Conservation (phyloP, 768 basidiomycete genomes). For the Tulasnella calospora region DNA sequence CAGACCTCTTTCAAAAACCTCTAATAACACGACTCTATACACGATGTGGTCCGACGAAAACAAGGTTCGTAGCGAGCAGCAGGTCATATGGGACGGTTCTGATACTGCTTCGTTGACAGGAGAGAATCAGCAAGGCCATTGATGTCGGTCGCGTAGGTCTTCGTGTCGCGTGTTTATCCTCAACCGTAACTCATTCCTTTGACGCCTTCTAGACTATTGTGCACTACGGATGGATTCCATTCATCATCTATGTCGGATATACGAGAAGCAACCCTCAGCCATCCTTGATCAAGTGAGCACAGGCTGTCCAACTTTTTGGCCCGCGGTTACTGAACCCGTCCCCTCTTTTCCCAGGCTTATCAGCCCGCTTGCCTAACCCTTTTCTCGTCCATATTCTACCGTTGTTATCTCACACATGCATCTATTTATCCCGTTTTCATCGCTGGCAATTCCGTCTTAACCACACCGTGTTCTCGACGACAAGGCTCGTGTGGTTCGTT, state of each 20-base stretch:
- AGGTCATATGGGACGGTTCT: background rate
- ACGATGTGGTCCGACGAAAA: conserved; percentile 87
- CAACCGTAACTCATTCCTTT: background rate
- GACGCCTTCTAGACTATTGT: conserved; percentile 60
- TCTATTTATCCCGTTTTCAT: conserved; percentile 14
- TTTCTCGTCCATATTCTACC: background rate
- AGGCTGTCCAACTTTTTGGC: background rate
- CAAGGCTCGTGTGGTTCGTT: background rate
- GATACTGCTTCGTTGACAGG: conserved; percentile 43
- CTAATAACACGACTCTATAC: conserved; percentile 6
- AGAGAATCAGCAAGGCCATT: conserved; percentile 74
- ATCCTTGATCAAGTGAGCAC: conserved; percentile 87
- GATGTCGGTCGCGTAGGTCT: conserved; percentile 67
- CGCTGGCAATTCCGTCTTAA: background rate
- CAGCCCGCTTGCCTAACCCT: conserved; percentile 77
- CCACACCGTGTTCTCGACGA: background rate
- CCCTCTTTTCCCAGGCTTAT: conserved; percentile 60
- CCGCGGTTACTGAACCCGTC: background rate
- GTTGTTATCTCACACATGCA: conserved; percentile 3
- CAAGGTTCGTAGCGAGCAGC: conserved; percentile 48
- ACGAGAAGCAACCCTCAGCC: conserved; percentile 90
- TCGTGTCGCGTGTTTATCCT: background rate
- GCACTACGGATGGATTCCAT: conserved; percentile 94
- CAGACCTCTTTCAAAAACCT: background rate
- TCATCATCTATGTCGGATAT: conserved; percentile 94